Base-by-base conservation (phyloP, 768 basidiomycete species). In the Amanita molliuscula region DNA sequence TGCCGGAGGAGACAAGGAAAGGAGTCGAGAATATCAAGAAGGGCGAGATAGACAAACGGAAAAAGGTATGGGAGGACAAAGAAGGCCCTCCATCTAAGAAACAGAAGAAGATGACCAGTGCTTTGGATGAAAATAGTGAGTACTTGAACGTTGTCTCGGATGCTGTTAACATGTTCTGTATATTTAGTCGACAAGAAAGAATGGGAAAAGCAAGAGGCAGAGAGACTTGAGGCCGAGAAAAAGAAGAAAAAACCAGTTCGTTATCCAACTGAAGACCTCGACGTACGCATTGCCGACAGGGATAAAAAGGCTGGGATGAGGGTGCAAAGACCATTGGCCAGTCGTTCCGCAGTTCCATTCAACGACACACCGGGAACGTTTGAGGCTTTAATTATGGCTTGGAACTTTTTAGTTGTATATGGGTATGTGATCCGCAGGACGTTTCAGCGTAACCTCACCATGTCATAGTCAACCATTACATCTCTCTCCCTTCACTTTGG, bases 341-440 rank as follows among this genome's bases (percentile, higher is more conserved):
- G 78, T 58, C 72, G 76, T 46, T 62, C 65, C 1, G 71, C 72
- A 10, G 67, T 91, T 46, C 85, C 90, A 3, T 89, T 90, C 61
- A 80, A 82, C 45, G 75, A 79, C 33, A 68, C 70, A 28, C 71
- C 77, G 6, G 73, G 71, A 9, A 68, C 75, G 10, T 95, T 96
- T 54, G 94, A 97, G 62, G 69, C 75, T 7, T 91, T 97, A 64
- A 66, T 98, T 26, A 84, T 89, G 84, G 71, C 81, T 7, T 99
- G 94, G 94, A 93, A 90, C 65, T 95, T 95, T 65, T 66, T 98
- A 49, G 84, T 89, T 47, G 84, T 92, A 47, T 94, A 94, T 65
- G 91, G 93, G 96, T 96, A 62, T 58, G 81, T 66, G 26, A 15
- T 54, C 37, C 20, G 52, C n/a, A 26, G 15, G 38, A 21, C 9